These are phyloP conservation scores for Hypholoma sublateritium DNA, from an alignment of 768 basidiomycete genomes.

Conservation along the genomic window DNA sequence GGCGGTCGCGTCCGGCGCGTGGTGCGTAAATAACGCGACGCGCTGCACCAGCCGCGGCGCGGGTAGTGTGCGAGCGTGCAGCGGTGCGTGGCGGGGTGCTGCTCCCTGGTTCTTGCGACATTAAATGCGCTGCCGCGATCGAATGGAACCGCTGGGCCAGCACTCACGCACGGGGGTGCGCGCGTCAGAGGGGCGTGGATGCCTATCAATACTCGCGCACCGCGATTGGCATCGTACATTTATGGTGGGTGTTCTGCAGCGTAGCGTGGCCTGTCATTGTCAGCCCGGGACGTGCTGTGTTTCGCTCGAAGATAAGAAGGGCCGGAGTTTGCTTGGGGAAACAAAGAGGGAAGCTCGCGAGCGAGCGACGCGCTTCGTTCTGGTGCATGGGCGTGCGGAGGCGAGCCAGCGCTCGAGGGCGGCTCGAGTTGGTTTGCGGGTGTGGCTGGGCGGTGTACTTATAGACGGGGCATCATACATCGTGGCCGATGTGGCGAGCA, in stretches of 20 bases:
- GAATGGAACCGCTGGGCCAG: background rate
- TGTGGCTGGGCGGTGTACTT: background rate
- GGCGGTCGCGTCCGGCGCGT: no score
- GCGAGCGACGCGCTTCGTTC: no score
- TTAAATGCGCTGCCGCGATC: background rate
- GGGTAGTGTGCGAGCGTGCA: background rate
- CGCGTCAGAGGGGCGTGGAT: no score
- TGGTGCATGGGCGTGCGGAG: no score
- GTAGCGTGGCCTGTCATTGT: background rate
- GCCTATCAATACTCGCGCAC: no score
- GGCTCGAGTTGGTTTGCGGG: background rate
- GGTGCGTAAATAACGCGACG: background rate
- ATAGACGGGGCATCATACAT: no score
- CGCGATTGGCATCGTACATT: no score
- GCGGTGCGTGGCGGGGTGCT: background rate
- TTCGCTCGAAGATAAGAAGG: background rate
- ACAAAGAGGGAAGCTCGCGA: background rate
- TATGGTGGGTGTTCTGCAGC: background rate
- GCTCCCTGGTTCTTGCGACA: background rate
- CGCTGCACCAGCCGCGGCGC: background rate
- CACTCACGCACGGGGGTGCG: background rate
- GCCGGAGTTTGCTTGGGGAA: constrained; percentile 1
- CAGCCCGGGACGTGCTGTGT: background rate
- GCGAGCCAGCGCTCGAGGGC: background rate
- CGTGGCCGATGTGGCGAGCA: no score